Evolutionary conservation across 768 basidiomycete species (phyloP), one percentile per base, ranked within the genome.

Genomic region (Cyathus striatus): DNA sequence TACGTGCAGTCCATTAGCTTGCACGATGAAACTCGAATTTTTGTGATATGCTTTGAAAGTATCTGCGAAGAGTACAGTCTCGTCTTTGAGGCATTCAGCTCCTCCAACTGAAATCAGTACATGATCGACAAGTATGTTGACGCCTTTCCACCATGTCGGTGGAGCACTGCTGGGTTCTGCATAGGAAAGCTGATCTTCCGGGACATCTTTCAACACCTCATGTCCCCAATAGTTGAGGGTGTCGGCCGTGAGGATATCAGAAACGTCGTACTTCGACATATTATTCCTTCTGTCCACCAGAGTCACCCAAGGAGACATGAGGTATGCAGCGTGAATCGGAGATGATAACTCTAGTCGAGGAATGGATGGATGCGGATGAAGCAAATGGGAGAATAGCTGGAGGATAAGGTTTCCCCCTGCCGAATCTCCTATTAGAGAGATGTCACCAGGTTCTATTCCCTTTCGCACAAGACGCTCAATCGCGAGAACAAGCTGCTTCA

Each of bases 241-340:
- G 0, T n/a, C 13, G 5, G 41, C 32, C 6, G 40, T n/a, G 12
- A 64, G 7, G 17, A 58, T 42, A 41, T 66, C 65, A 36, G 33
- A 48, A 14, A 23, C 38, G 26, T 49, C 48, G 42, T 64, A 59
- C 23, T 46, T 46, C n/a, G 12, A 10, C 14, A 42, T 54, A 55
- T 5, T 57, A 59, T n/a, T 38, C 39, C 45, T 42, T 47, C 4
- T 53, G 45, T 5, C 45, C 56, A 20, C 27, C 9, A 67, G 52
- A 33, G 47, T 49, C 5, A 58, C 52, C 70, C 69, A 72, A 13
- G 68, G 67, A 7, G 70, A 72, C 49, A 70, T 62, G 42, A 69
- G 49, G 42, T 57, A 65, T 3, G 54, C 57, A 2, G 64, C 62
- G 22, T 58, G 50, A 20, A 71, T 40, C 9, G 58, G 54, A 5